These are phyloP conservation scores for Urostyla sp. DNA, from an alignment of 73 alveolate genomes.

Conservation along the genomic window DNA sequence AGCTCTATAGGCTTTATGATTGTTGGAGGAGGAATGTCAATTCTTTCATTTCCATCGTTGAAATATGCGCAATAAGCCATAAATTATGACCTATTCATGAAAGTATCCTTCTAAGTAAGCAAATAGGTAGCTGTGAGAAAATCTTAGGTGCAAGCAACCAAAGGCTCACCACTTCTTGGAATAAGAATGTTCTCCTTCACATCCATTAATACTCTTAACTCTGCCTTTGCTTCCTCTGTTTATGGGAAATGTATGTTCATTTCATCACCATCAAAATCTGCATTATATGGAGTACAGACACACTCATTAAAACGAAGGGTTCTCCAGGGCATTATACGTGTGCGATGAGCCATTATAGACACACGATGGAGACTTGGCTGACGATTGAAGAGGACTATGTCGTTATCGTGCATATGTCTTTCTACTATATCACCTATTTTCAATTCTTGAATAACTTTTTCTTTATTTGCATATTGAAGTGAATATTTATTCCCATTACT, in stretches of 20 bases:
- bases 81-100: slow-evolving; percentile 94
- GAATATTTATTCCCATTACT: slow-evolving; percentile 75
- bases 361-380: slow-evolving; percentile 99
- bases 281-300: slow-evolving; percentile 99
- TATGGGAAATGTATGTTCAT: slow-evolving; percentile 99
- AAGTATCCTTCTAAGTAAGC: slow-evolving; percentile 96
- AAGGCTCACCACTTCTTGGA: slow-evolving; percentile 98
- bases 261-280: slow-evolving; percentile 99
- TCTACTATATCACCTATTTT: slow-evolving; percentile 97
- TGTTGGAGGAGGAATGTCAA: slow-evolving; percentile 98
- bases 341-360: slow-evolving; percentile 98
- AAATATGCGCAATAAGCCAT: slow-evolving; percentile 82
- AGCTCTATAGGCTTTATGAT: slow-evolving; percentile 96
- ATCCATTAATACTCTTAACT: slow-evolving; percentile 93
- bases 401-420: slow-evolving; percentile 98
- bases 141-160: slow-evolving; percentile 94
- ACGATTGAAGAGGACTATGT: slow-evolving; percentile 97
- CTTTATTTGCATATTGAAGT: slow-evolving; percentile 77
- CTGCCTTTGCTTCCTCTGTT: slow-evolving; percentile 98
- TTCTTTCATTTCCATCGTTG: slow-evolving; percentile 85
- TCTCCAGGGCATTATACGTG: slow-evolving; percentile 97
- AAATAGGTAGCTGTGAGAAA: slow-evolving; percentile 95
- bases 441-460: slow-evolving; percentile 84
- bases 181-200: slow-evolving; percentile 90
- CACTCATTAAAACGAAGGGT: slow-evolving; percentile 99